Evolutionary conservation across 495 filamentous ascomycete species (phyloP).

Genomic region (Tuber microsphaerosporum): DNA sequence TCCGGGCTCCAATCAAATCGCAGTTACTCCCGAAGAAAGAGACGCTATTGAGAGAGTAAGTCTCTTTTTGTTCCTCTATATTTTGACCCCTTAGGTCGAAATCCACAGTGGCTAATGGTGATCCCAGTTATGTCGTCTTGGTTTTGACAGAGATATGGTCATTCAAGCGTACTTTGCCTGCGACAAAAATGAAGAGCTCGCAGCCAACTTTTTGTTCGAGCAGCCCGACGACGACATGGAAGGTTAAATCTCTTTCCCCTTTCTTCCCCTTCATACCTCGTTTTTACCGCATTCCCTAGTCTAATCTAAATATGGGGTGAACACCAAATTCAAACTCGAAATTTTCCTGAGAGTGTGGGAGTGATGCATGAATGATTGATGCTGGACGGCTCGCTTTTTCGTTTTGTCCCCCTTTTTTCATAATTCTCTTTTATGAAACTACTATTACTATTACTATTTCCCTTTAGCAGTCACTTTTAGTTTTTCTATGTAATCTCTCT

Average conservation of each 20-base stretch:
- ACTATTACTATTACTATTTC: background rate
- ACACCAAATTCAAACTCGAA: background rate
- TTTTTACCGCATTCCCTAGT: background rate
- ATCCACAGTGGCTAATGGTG: conserved; percentile 41
- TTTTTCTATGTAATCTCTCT: conserved; percentile 3
- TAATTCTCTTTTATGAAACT: background rate
- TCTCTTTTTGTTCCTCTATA: conserved; percentile 26
- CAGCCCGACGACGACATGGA: conserved; percentile 72
- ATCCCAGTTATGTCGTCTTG: conserved; percentile 74
- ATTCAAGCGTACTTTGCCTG: conserved; percentile 99
- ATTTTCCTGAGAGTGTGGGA: background rate
- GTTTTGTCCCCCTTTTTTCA: background rate
- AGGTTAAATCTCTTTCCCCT: conserved; percentile 17
- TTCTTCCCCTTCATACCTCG: background rate
- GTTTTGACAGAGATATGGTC: conserved; percentile 84
- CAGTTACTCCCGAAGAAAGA: conserved; percentile 89
- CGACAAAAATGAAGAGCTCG: conserved; percentile 97
- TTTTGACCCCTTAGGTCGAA: conserved; percentile 6
- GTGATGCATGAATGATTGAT: conserved; percentile 5
- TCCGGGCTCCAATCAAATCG: conserved; percentile 80
- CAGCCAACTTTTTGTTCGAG: conserved; percentile 96
- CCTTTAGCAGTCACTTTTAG: background rate
- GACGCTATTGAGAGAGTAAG: conserved; percentile 93
- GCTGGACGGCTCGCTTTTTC: background rate
- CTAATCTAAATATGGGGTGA: background rate